Evolutionary conservation across 352 stramenopile genomes (phyloP).

Genomic region (Poterioochromonas sp.): DNA sequence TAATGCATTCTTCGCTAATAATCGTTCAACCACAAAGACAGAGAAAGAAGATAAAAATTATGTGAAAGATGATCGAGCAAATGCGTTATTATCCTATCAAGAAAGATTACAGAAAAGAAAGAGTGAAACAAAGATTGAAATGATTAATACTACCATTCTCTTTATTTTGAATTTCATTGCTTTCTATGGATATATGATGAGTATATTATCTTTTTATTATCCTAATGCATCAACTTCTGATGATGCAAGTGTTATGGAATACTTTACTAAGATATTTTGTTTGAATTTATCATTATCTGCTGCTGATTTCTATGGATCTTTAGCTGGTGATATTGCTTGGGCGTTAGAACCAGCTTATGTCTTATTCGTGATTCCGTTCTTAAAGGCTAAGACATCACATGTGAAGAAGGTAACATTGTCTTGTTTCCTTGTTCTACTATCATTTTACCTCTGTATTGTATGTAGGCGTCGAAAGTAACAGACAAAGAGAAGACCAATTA

Average conservation of each 20-base stretch:
- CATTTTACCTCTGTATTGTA: too few species aligned
- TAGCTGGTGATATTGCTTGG: conserved; percentile 7
- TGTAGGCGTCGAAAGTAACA: too few species aligned
- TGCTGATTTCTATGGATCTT: conserved; percentile 9
- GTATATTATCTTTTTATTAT: conserved; percentile 9
- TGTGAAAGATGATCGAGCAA: neutral
- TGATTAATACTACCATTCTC: neutral
- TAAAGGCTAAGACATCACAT: neutral
- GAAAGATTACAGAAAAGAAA: too few species aligned
- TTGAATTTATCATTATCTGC: neutral
- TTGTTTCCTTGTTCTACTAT: too few species aligned
- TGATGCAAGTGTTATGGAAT: neutral
- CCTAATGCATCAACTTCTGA: neutral
- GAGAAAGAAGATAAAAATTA: neutral
- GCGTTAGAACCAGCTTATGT: conserved; percentile 14
- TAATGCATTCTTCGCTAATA: neutral
- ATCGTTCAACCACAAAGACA: neutral
- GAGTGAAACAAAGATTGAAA: too few species aligned
- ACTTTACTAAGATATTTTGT: neutral
- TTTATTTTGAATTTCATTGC: conserved; percentile 11
- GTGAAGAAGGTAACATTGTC: neutral
- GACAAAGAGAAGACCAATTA: too few species aligned
- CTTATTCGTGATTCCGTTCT: neutral
- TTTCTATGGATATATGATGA: conserved; percentile 17
- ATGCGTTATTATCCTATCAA: neutral